Conservation (phyloP, 208 protist species). For the Acanthamoeba healyi region DNA sequence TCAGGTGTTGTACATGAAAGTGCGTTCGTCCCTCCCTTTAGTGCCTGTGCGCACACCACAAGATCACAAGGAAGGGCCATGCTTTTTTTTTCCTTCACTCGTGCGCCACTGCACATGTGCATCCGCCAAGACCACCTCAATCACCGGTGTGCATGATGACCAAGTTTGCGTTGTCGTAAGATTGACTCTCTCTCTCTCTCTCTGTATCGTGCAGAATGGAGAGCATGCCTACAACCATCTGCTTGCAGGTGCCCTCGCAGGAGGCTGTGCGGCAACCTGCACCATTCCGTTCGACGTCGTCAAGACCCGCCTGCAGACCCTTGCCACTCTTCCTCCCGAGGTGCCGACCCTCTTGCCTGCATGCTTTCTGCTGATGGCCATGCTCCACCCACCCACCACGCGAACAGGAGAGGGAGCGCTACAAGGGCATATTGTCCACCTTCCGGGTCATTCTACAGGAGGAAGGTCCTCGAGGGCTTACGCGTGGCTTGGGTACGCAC, state of each 20-base stretch:
- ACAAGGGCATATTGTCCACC: constrained; percentile 28
- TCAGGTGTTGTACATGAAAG: constrained; percentile 12
- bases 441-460: constrained; percentile 35
- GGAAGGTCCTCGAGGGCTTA: constrained; percentile 20
- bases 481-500: neutral
- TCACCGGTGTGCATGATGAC: no score
- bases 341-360: neutral
- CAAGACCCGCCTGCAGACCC: constrained; percentile 57
- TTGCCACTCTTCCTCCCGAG: constrained; percentile 35
- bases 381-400: neutral
- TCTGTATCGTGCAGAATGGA: neutral
- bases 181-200: neutral
- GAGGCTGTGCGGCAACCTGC: constrained; percentile 37
- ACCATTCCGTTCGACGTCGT: constrained; percentile 55
- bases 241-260: neutral
- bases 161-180: no score
- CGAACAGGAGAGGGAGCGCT: constrained; percentile 17
- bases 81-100: no score
- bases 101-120: no score
- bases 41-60: neutral
- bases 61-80: no score
- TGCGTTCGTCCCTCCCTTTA: neutral
- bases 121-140: no score
- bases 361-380: neutral
- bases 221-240: constrained; percentile 65